These are phyloP conservation scores for Epichloe hybrida DNA, from an alignment of 2,329 filamentous ascomycete species.

Conservation along the genomic window DNA sequence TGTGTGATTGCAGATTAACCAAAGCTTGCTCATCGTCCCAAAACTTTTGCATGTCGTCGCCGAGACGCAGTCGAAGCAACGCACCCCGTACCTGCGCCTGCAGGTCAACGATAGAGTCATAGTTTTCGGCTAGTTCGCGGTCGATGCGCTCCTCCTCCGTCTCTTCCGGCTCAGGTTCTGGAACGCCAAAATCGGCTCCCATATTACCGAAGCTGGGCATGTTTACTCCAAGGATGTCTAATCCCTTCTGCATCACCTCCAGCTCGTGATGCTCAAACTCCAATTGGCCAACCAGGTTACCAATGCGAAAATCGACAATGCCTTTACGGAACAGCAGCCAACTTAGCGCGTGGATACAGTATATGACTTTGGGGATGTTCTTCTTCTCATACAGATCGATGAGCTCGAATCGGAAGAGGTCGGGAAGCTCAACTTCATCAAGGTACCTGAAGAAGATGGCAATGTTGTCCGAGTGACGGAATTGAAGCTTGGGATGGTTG, in stretches of 20 bases:
- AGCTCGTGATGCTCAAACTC: conserved; percentile 97
- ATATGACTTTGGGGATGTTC: conserved; percentile 97
- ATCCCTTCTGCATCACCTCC: conserved; percentile 89
- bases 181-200: conserved; percentile 82
- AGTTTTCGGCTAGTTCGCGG: conserved; percentile 67
- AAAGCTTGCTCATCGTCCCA: conserved; percentile 76
- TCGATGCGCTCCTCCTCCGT: conserved; percentile 82
- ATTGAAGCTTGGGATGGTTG: conserved; percentile 71
- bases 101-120: conserved; percentile 58
- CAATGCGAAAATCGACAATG: conserved; percentile 89
- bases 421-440: conserved; percentile 80
- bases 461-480: conserved; percentile 94
- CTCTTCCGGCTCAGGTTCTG: conserved; percentile 66
- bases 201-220: conserved; percentile 99
- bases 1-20: conserved; percentile 69
- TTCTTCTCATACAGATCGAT: conserved; percentile 99
- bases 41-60: conserved; percentile 70
- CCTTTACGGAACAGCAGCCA: conserved; percentile 96
- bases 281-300: conserved; percentile 88
- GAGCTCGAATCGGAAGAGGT: conserved; percentile 91
- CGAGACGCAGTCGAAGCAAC: conserved; percentile 60
- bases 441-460: conserved; percentile 91
- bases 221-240: conserved; percentile 85
- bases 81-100: conserved; percentile 82
- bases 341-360: conserved; percentile 93